Evolutionary conservation across 768 basidiomycete genomes (phyloP), one percentile per base, ranked within the genome.

Genomic region (Termitomyces sp.): DNA sequence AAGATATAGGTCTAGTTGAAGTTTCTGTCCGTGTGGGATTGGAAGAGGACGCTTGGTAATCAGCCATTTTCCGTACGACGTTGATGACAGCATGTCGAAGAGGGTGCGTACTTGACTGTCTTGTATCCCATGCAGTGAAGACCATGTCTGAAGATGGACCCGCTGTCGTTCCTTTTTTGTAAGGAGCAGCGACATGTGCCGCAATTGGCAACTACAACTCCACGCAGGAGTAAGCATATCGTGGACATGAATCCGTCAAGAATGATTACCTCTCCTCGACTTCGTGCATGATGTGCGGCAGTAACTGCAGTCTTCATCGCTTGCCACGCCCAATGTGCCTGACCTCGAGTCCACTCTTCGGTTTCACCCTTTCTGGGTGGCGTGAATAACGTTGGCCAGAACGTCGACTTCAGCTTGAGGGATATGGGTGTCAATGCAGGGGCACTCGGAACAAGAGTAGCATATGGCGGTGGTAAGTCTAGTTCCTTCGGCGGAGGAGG

Each of bases 351-450:
- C 90, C 93, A 92, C 6, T 73, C 72, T 58, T 86, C 82, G 1
- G 74, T 70, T 56, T 89, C 87, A 63, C 80, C 82, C 65, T 84
- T 90, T 59, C 84, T 78, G 34, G 79, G 79, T 0, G 89, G 89
- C 3, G 84, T 76, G 62, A 83, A 92, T 14, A 84, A 72, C 11
- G 89, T 90, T 8, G 96, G 96, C 96, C 96, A 98, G n/a, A 91
- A 71, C 1, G 79, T 68, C 39, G 80, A 79, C 71, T 95, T 94
- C 34, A 83, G 67, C 42, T 70, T 67, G 21, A 92, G 74, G 7
- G 93, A 88, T 14, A 76, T 75, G 0, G 73, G 73, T 0, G 91
- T 92, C 4, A 87, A 73, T 0, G 93, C 92, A 11, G 85, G 77
- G 14, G 79, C 76, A 30, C 73, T 69, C 1, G 95, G 94, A 1